Evolutionary conservation across 2,329 filamentous ascomycete species (phyloP), one percentile per base, ranked within the genome.

Genomic region (Gnomoniopsis sp.): DNA sequence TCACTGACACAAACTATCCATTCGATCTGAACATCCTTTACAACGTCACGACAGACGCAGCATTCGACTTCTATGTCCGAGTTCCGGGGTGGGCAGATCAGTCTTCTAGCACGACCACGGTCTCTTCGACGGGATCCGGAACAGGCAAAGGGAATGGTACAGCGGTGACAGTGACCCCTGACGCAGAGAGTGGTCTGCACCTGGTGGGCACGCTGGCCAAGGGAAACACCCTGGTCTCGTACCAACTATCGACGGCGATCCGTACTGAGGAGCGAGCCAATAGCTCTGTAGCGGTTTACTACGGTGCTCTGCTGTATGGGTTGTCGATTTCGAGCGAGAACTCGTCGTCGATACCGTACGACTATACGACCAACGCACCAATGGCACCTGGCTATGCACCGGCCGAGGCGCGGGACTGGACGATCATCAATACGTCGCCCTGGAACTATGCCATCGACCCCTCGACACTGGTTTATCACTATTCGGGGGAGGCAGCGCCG

Each of bases 1-100:
- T 67, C 12, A 78, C 75, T 58, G 67, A 76, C 6, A 83, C 81
- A 0, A 74, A 72, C 38, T 84, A 84, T 66, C 82, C 69, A 26
- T 68, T 71, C 61, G 55, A 67, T 62, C 59, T 71, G 68, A 65
- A 63, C 56, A 38, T 71, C 64, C 54, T 61, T 57, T 66, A 74
- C 66, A 61, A 68, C 49, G 64, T 70, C 61, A 60, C 69, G 62
- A 59, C 70, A 60, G 46, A 67, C 63, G 51, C 66, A 1, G 61
- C 64, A 14, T 71, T 72, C 51, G 57, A 65, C 6, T 71, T 72
- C 46, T 71, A 71, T 55, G 66, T 71, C 17, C 68, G 70, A 8
- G 70, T 72, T 26, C 70, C 70, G 3, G 62, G 50, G 4, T 72
- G 69, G 70, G 66, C 68, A 11, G 63, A 64, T 41, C 51, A 59